Evolutionary conservation across 192 early-diverging fungal species (phyloP).

Genomic region (Coemansia sp.): DNA sequence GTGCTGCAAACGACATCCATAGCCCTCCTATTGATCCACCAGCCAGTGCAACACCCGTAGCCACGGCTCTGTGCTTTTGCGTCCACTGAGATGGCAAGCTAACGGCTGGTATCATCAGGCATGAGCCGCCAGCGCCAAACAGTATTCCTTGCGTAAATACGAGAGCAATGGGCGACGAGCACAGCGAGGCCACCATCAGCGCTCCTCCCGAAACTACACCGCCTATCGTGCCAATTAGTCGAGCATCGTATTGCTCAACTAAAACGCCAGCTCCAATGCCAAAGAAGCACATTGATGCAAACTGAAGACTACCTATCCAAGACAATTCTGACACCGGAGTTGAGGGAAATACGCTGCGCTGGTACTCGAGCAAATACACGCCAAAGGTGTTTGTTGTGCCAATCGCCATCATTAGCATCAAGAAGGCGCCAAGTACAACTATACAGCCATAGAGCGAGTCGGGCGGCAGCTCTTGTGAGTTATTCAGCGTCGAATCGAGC

Average conservation of each 20-base stretch:
- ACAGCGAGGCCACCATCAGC: constrained; percentile 30
- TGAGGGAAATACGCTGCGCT: constrained; percentile 20
- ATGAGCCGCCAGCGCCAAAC: constrained; percentile 67
- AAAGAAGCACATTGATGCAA: constrained; percentile 33
- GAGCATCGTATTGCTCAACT: constrained; percentile 23
- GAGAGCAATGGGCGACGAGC: constrained; percentile 59
- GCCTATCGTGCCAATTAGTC: constrained; percentile 14
- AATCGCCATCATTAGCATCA: constrained; percentile 37
- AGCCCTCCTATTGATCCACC: constrained; percentile 76
- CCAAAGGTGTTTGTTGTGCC: constrained; percentile 37
- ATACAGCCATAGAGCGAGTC: constrained; percentile 34
- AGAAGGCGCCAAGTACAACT: constrained; percentile 28
- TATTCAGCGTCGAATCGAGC: neutral
- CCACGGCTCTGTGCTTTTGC: constrained; percentile 65
- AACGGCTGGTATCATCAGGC: constrained; percentile 67
- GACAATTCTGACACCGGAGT: constrained; percentile 28
- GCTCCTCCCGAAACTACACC: constrained; percentile 15
- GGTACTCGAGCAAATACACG: constrained; percentile 34
- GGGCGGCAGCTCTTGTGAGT: constrained; percentile 11
- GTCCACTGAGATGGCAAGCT: constrained; percentile 75
- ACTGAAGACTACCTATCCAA: constrained; percentile 53
- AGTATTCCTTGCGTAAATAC: constrained; percentile 74
- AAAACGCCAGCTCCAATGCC: constrained; percentile 34
- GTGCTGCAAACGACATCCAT: constrained; percentile 60
- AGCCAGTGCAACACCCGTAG: constrained; percentile 70